Evolutionary conservation across 2,329 filamentous ascomycete species (phyloP), one percentile per base, ranked within the genome.

Genomic region (Hymenoscyphus scutula): DNA sequence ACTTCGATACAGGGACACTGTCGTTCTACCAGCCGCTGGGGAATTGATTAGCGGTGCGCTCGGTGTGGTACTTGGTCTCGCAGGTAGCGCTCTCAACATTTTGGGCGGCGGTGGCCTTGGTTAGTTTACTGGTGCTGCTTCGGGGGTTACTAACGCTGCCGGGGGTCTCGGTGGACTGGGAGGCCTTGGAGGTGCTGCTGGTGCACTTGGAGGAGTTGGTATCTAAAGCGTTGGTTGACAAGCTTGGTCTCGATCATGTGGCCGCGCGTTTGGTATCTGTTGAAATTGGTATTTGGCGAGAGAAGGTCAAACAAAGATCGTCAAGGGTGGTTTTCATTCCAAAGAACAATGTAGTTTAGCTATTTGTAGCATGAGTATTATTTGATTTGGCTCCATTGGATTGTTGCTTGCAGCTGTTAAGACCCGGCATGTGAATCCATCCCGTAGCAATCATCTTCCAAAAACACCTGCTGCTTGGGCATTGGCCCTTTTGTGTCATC

Each of bases 281-380:
- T 23, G 3, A 5, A 13, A 19, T 13, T 23, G 45, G 10, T 37
- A 37, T 17, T 13, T 13, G 19, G 19, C 19, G 45, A 25, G 13
- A 11, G 19, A 10, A 51, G 45, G 19, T 13, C 45, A 51, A 7
- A 51, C 19, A 13, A 2, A 51, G 45, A 13, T 23, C 11, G n/a
- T 10, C 45, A 23, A 37, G 45, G 19, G 19, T 23, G 19, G 13
- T 51, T 51, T 51, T 48, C 41, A 25, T 51, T 51, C 45, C 45
- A 51, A 51, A 45, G 15, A 51, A 25, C 25, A 51, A 23, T 51
- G 45, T 51, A 51, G 45, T 51, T 51, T 51, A 11, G 45, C 45
- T 51, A 23, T 25, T 7, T 23, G 45, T 51, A 51, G 45, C 45
- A 27, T 51, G 45, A 25, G 45, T 51, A 51, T 51, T 25, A 19